phyloP scores from a whole-genome alignment of 345 rosid genomes.

The Ailanthus altissimus region DNA sequence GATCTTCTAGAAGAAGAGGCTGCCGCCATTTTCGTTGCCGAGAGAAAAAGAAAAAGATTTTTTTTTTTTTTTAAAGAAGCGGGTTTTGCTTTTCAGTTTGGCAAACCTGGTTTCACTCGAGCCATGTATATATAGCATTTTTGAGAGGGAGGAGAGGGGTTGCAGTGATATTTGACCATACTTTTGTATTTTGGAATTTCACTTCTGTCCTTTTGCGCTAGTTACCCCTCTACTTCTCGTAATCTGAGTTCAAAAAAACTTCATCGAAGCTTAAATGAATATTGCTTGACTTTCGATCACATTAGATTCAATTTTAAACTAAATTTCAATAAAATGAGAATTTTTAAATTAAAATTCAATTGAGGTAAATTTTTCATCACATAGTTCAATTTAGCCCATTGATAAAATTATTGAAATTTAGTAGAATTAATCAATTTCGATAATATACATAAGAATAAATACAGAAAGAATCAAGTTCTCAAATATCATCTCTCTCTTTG shows the following conservation, averaged over 20 bases:
- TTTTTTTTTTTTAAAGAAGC: neutral
- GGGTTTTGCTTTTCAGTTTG: constrained; percentile 38
- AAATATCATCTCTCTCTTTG: too few relatives aligned
- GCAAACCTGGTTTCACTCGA: constrained; percentile 54
- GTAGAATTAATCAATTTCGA: too few relatives aligned
- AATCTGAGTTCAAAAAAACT: neutral
- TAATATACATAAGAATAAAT: too few relatives aligned
- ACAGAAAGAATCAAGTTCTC: too few relatives aligned
- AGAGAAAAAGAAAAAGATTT: neutral
- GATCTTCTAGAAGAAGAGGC: constrained; percentile 50
- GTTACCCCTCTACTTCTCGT: neutral
- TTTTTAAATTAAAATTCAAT: too few relatives aligned
- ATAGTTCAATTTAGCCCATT: too few relatives aligned
- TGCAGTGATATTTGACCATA: constrained; percentile 21
- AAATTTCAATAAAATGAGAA: too few relatives aligned
- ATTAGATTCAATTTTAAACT: too few relatives aligned
- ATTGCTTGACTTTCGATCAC: too few relatives aligned
- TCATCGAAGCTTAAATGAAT: too few relatives aligned
- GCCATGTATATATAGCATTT: constrained; percentile 48
- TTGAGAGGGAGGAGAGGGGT: neutral
- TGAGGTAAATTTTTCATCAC: too few relatives aligned
- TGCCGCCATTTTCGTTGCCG: constrained; percentile 47
- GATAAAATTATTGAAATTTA: too few relatives aligned
- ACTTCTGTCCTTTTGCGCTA: neutral
- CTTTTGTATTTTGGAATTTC: neutral